Evolutionary conservation across 176 grass and related monocot genomes (phyloP).

Genomic region (Panicum miliaceum): DNA sequence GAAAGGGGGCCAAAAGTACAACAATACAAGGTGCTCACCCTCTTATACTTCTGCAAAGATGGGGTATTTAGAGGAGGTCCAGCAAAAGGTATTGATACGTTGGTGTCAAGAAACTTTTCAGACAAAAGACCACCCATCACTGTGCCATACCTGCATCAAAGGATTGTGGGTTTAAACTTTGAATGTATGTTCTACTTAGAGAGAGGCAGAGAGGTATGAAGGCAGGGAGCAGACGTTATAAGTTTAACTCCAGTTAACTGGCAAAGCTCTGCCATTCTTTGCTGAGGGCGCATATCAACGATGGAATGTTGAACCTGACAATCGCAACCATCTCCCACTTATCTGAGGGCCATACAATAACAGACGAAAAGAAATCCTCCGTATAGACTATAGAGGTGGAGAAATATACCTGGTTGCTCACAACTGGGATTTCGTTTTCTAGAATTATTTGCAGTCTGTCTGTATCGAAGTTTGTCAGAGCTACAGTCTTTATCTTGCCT

Average conservation of each 20-base stretch:
- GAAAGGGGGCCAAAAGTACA: slow-evolving; percentile 5
- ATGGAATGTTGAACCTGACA: slow-evolving; percentile 94
- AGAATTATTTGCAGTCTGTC: slow-evolving; percentile 83
- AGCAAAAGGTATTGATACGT: slow-evolving; percentile 78
- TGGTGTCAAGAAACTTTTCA: slow-evolving; percentile 92
- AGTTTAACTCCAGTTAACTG: slow-evolving; percentile 88
- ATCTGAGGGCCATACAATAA: not conserved
- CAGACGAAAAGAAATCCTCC: not conserved
- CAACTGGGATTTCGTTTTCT: slow-evolving; percentile 91
- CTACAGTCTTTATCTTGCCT: slow-evolving; percentile 86
- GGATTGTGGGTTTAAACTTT: slow-evolving; percentile 9
- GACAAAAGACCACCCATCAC: slow-evolving; percentile 94
- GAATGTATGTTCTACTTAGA: not conserved
- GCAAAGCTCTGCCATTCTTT: slow-evolving; percentile 88
- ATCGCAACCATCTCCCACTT: not conserved
- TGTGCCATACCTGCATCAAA: slow-evolving; percentile 75
- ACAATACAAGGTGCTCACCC: slow-evolving; percentile 51
- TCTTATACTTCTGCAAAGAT: slow-evolving; percentile 92
- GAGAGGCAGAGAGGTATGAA: not conserved
- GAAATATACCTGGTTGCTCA: slow-evolving; percentile 82
- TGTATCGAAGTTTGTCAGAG: slow-evolving; percentile 79
- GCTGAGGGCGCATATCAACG: slow-evolving; percentile 89
- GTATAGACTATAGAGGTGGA: not conserved
- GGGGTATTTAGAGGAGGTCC: slow-evolving; percentile 88
- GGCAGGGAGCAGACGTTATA: slow-evolving; percentile 68